These are phyloP conservation scores for Boletus smithii DNA, from an alignment of 1,284 basidiomycete genomes.

Conservation along the genomic window DNA sequence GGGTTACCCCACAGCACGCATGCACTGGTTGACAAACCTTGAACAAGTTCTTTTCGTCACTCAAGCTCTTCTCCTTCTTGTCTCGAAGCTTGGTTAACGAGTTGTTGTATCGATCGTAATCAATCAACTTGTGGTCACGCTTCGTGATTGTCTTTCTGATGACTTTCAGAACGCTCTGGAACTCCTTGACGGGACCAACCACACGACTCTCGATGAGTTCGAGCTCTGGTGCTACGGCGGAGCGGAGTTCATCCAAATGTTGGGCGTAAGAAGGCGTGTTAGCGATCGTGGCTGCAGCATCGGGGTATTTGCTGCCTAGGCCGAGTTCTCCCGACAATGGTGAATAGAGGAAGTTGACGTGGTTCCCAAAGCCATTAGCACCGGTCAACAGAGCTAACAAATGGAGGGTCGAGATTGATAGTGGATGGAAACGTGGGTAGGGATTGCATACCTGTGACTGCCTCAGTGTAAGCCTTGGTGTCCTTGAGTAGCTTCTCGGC, in stretches of 20 bases:
- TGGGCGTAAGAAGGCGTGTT: constrained; percentile 72
- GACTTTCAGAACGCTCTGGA: constrained; percentile 81
- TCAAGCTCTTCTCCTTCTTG: constrained; percentile 94
- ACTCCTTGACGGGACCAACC: constrained; percentile 83
- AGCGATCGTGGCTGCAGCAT: constrained; percentile 71
- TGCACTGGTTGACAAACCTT: constrained; percentile 53
- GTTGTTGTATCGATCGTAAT: constrained; percentile 97
- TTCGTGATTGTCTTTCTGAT: constrained; percentile 95
- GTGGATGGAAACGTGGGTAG: not conserved
- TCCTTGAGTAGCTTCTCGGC: constrained; percentile 93
- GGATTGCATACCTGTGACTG: constrained; percentile 62
- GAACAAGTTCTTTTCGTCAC: constrained; percentile 93
- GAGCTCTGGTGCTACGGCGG: constrained; percentile 83
- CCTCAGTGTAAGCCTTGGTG: constrained; percentile 82
- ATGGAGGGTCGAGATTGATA: constrained; percentile 5
- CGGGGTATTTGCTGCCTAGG: constrained; percentile 75
- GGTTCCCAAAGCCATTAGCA: constrained; percentile 73
- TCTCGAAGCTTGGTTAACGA: constrained; percentile 91
- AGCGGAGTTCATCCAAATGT: constrained; percentile 80
- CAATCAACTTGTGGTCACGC: constrained; percentile 94
- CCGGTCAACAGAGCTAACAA: constrained; percentile 73
- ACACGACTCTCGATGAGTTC: constrained; percentile 93
- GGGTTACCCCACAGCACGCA: not conserved
- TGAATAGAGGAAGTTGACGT: constrained; percentile 76
- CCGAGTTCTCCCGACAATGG: constrained; percentile 84